Evolutionary conservation across 106 monocot genomes (phyloP).

Genomic region (Triglochin maritima): DNA sequence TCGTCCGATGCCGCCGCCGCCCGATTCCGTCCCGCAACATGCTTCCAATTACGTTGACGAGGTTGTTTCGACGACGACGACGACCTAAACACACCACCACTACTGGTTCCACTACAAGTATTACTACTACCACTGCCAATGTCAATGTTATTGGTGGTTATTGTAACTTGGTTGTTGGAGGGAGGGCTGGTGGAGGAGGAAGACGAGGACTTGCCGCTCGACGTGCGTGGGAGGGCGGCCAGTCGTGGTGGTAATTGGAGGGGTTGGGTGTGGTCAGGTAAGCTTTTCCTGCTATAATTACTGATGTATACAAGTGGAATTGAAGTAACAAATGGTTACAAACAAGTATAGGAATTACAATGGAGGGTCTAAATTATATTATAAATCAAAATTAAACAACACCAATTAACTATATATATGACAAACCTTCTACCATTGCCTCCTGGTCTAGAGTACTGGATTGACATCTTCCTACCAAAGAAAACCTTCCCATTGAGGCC

Average conservation of each 20-base stretch:
- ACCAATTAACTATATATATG: not conserved
- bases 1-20: constrained; percentile 12
- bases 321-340: not conserved
- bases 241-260: constrained; percentile 14
- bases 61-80: constrained; percentile 27
- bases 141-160: no score
- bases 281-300: constrained; percentile 18
- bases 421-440: constrained; percentile 25
- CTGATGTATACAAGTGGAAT: not conserved
- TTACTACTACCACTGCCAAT: no score
- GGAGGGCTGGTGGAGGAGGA: not conserved
- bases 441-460: constrained; percentile 49
- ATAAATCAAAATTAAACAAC: not conserved
- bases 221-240: not conserved
- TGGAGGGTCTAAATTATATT: not conserved
- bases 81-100: not conserved
- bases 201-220: not conserved
- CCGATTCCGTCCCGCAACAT: constrained; percentile 1
- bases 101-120: no score
- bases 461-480: constrained; percentile 29
- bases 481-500: constrained; percentile 63
- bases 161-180: no score
- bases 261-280: constrained; percentile 4
- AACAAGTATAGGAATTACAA: not conserved
- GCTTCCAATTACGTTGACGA: not conserved